Conservation (phyloP, 2,329 filamentous ascomycete species). For the Stemphylium beticola region DNA sequence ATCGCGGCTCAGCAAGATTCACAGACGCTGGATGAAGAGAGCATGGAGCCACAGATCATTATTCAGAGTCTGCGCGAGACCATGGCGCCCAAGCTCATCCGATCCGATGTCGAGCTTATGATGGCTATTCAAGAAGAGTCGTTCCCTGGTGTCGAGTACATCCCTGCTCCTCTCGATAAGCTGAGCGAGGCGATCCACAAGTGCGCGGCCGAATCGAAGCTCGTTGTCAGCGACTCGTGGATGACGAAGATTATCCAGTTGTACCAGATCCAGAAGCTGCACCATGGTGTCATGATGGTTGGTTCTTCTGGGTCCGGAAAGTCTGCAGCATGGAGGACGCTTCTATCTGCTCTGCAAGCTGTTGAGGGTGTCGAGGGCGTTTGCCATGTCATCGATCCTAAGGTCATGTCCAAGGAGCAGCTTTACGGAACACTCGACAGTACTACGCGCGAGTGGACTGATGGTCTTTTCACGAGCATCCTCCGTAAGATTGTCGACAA, state of each 20-base stretch:
- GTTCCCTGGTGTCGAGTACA: conserved; percentile 92
- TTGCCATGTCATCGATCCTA: conserved; percentile 96
- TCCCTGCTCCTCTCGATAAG: conserved; percentile 82
- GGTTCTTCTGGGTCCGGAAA: conserved; percentile 98
- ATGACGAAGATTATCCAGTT: conserved; percentile 96
- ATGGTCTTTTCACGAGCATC: conserved; percentile 97
- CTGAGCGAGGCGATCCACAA: conserved; percentile 81
- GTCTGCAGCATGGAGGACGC: conserved; percentile 89
- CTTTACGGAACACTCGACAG: conserved; percentile 95
- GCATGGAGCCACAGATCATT: conserved; percentile 94
- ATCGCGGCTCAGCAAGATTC: conserved; percentile 64
- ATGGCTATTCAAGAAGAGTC: conserved; percentile 79
- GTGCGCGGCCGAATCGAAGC: conserved; percentile 82
- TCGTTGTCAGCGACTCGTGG: conserved; percentile 93
- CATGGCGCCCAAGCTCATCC: conserved; percentile 95
- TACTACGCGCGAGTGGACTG: conserved; percentile 98
- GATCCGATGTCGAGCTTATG: conserved; percentile 89
- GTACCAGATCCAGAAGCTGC: conserved; percentile 96
- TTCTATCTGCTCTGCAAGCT: conserved; percentile 88
- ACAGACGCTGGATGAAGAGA: conserved; percentile 68
- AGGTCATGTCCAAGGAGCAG: conserved; percentile 99
- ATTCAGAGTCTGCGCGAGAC: conserved; percentile 98
- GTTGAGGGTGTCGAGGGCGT: conserved; percentile 93
- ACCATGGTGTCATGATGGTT: conserved; percentile 99
- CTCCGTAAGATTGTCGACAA: conserved; percentile 99